Conservation (phyloP, 257 asterid genomes). For the Rauvolfia tetraphylla region DNA sequence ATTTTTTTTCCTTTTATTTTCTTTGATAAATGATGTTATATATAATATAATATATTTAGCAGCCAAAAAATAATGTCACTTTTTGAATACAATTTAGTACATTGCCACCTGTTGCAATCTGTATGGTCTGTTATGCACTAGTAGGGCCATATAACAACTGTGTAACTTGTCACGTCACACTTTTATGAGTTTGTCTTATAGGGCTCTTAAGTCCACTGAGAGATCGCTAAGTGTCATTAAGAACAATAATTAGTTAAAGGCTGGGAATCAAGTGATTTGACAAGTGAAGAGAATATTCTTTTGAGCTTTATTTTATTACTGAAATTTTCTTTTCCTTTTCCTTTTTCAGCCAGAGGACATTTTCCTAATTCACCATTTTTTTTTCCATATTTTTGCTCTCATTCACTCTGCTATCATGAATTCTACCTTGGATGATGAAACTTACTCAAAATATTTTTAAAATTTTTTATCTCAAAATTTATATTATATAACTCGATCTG, state of each 20-base stretch:
- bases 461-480: too few species aligned
- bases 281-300: neutral
- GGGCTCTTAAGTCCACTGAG: neutral
- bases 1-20: too few species aligned
- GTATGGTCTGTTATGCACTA: neutral
- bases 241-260: neutral
- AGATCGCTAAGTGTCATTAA: constrained; percentile 5
- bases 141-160: neutral
- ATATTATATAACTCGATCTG: too few species aligned
- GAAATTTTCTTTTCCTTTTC: too few species aligned
- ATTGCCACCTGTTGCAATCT: neutral
- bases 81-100: neutral
- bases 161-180: neutral
- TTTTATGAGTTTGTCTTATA: too few species aligned
- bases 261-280: constrained; percentile 11
- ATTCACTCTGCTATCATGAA: too few species aligned
- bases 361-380: too few species aligned
- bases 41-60: neutral
- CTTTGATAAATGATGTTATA: too few species aligned
- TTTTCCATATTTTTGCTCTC: too few species aligned
- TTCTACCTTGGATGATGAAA: too few species aligned
- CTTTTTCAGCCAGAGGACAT: too few species aligned
- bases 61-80: neutral
- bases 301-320: neutral
- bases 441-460: too few species aligned